Evolutionary conservation across 768 basidiomycete genomes (phyloP).

Genomic region (Fistulinella prunicolor): DNA sequence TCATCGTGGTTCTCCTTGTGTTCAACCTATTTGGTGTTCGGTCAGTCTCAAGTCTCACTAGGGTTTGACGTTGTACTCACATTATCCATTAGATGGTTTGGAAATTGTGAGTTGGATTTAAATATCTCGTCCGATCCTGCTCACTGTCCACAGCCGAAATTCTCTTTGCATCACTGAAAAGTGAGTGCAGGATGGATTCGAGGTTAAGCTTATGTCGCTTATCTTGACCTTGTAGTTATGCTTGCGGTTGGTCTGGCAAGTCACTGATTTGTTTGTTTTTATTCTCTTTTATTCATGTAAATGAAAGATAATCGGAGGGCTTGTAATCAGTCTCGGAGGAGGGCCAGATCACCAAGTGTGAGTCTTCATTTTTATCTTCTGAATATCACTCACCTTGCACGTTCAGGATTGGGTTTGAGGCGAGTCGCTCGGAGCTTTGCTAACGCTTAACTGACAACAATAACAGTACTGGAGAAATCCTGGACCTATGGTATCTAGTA

Average conservation of each 20-base stretch:
- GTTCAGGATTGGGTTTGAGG: conserved; percentile 20
- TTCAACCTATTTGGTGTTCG: conserved; percentile 48
- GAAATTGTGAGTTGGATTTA: conserved; percentile 16
- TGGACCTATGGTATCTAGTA: conserved; percentile 25
- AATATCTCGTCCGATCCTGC: background rate
- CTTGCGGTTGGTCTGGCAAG: conserved; percentile 36
- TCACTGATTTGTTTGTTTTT: background rate
- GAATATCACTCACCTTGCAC: conserved; percentile 5
- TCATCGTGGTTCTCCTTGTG: conserved; percentile 37
- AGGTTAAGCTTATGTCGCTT: background rate
- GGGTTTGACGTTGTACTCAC: conserved; percentile 36
- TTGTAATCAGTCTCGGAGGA: conserved; percentile 58
- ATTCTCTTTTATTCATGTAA: background rate
- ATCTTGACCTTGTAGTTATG: conserved; percentile 25
- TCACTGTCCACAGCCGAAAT: conserved; percentile 22
- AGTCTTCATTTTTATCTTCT: conserved; percentile 31
- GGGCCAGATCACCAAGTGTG: conserved; percentile 48
- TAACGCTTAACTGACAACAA: background rate
- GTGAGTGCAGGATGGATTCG: conserved; percentile 5
- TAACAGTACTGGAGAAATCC: conserved; percentile 23
- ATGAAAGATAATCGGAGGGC: conserved; percentile 35
- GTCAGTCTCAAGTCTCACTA: conserved; percentile 36
- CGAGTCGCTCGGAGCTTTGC: background rate
- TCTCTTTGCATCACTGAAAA: conserved; percentile 21
- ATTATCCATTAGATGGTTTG: conserved; percentile 17